Base-by-base conservation (phyloP, 495 filamentous ascomycete genomes). In the Mycothermus thermophilus region DNA sequence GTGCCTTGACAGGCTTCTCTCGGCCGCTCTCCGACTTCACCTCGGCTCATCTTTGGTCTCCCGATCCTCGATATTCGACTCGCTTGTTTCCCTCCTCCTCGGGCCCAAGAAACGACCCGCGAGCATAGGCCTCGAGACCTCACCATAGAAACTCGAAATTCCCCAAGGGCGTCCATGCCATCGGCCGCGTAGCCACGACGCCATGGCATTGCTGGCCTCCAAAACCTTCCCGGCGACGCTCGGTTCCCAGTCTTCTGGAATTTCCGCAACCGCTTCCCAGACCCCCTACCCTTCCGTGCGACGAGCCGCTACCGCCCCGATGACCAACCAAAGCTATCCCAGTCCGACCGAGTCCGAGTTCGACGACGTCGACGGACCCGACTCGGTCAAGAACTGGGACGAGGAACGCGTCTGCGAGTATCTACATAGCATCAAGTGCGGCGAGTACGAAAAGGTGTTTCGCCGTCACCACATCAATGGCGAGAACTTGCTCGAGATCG, bases 261-360 rank as follows among this genome's bases (percentile, higher is more conserved):
- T 71, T 30, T 62, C 75, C 27, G 46, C 65, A 11, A 53, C 60
- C 57, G 64, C 55, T 45, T 69, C 57, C 58, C 61, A 54, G 50
- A 65, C 52, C 50, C 60, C 50, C 67, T 69, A 66, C 64, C 69
- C 59, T 45, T 67, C 51, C 43, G 51, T 51, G 38, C 61, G 68
- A 42, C 67, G 77, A 41, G 60, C 67, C 2, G 66, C 71, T 14
- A 63, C 69, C 20, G 59, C 72, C 31, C 64, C 66, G 29, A 63
- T 69, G 41, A 49, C 77, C 28, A 74, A 74, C 49, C 76, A 79
- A 35, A 64, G 72, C 27, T 92, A 83, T 42, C 64, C 77, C 13
- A 92, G 83, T 54, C 88, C 90, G 21, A 94, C 90, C 15, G 84
- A 93, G 51, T 93, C 84, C 12, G 88, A 95, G 45, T 94, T 94